Evolutionary conservation across 2,329 filamentous ascomycete species (phyloP), one percentile per base, ranked within the genome.

Genomic region (Fusarium dlaminii): DNA sequence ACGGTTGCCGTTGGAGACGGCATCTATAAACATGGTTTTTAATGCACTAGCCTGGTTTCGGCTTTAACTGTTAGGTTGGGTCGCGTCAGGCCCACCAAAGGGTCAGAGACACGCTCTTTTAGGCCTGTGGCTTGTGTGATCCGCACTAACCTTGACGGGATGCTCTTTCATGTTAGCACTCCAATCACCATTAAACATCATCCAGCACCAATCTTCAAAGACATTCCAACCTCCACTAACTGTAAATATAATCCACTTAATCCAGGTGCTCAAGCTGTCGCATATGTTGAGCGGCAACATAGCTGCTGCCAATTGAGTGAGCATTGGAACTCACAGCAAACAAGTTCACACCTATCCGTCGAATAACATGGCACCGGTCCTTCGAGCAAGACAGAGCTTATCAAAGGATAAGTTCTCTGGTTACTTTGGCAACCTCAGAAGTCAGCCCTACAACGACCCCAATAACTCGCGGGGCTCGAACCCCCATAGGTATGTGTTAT

Each of bases 381-480:
- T 86, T 15, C 82, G 85, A 48, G 81, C 84, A 37, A 79, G 90
- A 63, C 87, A 89, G 63, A 87, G 87, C 72, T 82, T 93, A n/a
- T 83, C 90, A 30, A 94, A 94, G 80, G 90, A 94, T 57, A 87
- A 88, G 62, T 94, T 97, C 79, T 85, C 91, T 6, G 81, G 84
- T 42, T 87, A 91, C 70, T 94, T 97, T 81, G 86, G 87, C 29
- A 87, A 86, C 37, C 86, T 93, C 49, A 93, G 93, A 80, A 92
- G 91, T 29, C 91, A 93, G 76, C 87, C 89, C 24, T 96, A 96
- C 83, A 87, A 87, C 72, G 92, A 94, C 77, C 88, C 89, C 5
- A 85, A 85, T 32, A 83, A 84, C 43, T 83, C 88, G 30, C 85
- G 90, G 74, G 87, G 87, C 13, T 84, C 84, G 17, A 85, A 85